These are phyloP conservation scores for Excoecaria cochinchinensis DNA, from an alignment of 345 rosid species.

Conservation along the genomic window DNA sequence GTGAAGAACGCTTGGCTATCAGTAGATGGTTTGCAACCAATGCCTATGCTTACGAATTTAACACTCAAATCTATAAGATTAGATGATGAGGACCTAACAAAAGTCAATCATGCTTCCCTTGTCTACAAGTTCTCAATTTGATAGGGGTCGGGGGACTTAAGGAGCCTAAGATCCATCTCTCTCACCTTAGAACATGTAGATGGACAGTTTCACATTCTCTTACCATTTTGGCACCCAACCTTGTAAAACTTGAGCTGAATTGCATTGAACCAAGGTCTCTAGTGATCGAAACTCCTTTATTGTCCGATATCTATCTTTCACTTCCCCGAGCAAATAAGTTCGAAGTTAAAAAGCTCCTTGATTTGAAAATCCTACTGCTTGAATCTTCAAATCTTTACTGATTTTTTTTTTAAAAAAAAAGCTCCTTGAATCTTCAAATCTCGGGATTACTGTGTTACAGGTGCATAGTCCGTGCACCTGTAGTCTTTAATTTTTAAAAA, in stretches of 20 bases:
- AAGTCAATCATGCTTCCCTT: constrained; percentile 61
- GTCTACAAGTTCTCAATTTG: constrained; percentile 56
- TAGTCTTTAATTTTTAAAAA: too few species aligned
- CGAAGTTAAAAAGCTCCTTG: constrained; percentile 30
- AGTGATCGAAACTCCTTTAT: constrained; percentile 52
- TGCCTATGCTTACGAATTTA: constrained; percentile 57
- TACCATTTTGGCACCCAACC: constrained; percentile 60
- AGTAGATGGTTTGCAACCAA: constrained; percentile 48
- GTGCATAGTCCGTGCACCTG: too few species aligned
- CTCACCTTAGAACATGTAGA: constrained; percentile 47
- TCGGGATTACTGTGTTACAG: too few species aligned
- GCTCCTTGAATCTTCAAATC: too few species aligned
- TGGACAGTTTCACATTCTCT: constrained; percentile 66
- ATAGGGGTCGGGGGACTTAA: constrained; percentile 76
- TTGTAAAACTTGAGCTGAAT: constrained; percentile 51
- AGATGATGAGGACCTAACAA: constrained; percentile 68
- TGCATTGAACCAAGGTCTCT: constrained; percentile 58
- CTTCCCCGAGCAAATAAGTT: constrained; percentile 43
- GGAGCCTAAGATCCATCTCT: constrained; percentile 57
- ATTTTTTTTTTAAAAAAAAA: too few species aligned
- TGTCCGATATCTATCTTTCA: constrained; percentile 53
- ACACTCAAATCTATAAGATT: constrained; percentile 65
- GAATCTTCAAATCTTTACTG: constrained; percentile 43
- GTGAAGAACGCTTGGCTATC: constrained; percentile 80
- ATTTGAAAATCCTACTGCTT: constrained; percentile 47